Evolutionary conservation across 1,284 basidiomycete species (phyloP), one percentile per base, ranked within the genome.

Genomic region (Vanrija sp.): DNA sequence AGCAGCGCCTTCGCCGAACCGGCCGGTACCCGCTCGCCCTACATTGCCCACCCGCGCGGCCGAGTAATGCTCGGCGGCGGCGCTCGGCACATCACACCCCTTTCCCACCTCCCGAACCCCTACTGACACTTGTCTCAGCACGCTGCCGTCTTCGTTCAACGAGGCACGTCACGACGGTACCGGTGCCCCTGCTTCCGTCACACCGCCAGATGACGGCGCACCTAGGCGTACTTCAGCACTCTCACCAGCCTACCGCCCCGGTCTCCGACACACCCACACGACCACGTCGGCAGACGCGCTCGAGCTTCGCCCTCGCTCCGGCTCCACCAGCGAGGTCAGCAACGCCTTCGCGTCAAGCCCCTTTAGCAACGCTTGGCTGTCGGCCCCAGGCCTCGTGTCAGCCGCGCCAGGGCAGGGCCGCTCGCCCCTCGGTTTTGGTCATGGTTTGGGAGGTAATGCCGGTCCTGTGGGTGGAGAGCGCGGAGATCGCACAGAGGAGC

Each of bases 281-380:
- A 82, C 84, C 46, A 80, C 84, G 19, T 82, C 81, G 37, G 78
- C 84, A 19, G 78, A 85, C 23, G 80, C 85, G 44, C 46, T 73
- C 51, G 67, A 67, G 43, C 60, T 85, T 69, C 86, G 93, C 51
- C 81, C 91, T 54, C 83, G 93, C 60, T 94, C 91, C 22, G 93
- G 92, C 25, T 95, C 91, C 22, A 49, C 57, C 1, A 51, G 81
- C 93, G 45, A 90, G 88, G 84, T 88, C n/a, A 86, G 85, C 56
- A 89, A 88, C 67, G 87, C 89, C 3, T 95, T 95, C 71, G 89
- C 88, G 23, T 81, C 86, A 37, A 87, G 86, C 60, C 84, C 92
- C 47, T 94, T 93, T 67, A 86, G 88, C 25, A 89, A 88, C 39
- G 86, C 88, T 46, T 93, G 89, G 89, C 78, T 92, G 63, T 81